A percentile compares a stretch with the other conserved stretches of the same genome.
Conservation (phyloP, 768 basidiomycete genomes). For the Trametes punicea region DNA sequence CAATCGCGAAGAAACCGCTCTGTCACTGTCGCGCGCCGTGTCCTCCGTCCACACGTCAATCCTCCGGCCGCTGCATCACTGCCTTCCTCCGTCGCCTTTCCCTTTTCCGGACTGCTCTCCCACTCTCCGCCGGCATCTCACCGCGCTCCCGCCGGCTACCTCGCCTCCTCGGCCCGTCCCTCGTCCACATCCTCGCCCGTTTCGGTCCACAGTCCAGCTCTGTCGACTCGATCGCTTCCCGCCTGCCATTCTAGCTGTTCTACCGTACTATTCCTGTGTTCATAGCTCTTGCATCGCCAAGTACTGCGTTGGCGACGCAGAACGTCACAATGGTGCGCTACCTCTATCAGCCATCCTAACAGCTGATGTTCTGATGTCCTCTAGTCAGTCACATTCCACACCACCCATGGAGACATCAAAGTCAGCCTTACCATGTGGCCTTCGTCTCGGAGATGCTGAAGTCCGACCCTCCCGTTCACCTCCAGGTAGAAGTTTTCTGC, state of each 20-base stretch:
- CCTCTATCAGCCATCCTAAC: conserved; percentile 6
- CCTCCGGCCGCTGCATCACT: conserved; percentile 10
- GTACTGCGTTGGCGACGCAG: background rate
- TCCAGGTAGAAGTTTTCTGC: conserved; percentile 95
- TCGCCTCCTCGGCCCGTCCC: conserved; percentile 8
- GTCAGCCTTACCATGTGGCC: conserved; percentile 37
- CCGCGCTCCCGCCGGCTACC: conserved; percentile 1
- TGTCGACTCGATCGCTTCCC: background rate
- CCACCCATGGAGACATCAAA: conserved; percentile 93
- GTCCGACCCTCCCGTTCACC: background rate
- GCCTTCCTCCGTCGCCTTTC: background rate
- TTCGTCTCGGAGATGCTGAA: background rate
- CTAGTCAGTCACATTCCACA: conserved; percentile 90
- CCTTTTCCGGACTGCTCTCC: background rate
- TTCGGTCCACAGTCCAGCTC: background rate
- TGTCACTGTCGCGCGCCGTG: background rate
- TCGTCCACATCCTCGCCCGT: background rate
- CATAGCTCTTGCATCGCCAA: background rate
- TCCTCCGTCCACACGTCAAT: conserved; percentile 2
- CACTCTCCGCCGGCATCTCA: background rate
- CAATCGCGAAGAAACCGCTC: conserved; percentile 9
- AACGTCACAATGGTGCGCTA: conserved; percentile 23
- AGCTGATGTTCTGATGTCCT: conserved; percentile 13
- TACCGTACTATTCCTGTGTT: background rate
- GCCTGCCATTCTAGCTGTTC: background rate